Base-by-base conservation (phyloP, 768 basidiomycete genomes). In the Termitomyces sp. region DNA sequence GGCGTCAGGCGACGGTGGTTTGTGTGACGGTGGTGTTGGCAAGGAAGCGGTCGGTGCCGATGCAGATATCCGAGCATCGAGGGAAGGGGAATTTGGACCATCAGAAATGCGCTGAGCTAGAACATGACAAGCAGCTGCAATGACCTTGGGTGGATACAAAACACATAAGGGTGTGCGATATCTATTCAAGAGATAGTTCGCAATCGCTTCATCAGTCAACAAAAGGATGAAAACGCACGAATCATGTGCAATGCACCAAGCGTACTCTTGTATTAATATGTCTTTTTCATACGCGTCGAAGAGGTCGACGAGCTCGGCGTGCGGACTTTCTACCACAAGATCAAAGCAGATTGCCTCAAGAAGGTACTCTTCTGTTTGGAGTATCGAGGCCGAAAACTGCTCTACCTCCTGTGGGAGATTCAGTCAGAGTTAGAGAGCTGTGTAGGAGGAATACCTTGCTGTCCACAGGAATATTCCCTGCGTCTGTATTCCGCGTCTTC, bases 201-300 rank as follows among this genome's bases (percentile, higher is more conserved):
- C 44, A 45, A 51, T 63, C 30, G 21, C 30, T 50, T 57, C 47
- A 59, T 34, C 39, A 21, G 45, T 41, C 46, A 49, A 12, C 40
- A 53, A 54, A 52, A 60, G 21, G 17, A 55, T 49, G 48, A 14
- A 41, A 35, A 79, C 78, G 70, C 57, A 93, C 91, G 91, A 91
- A 74, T 94, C 91, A 70, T 91, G 89, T 14, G 90, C 87, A 50
- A 94, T 76, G 59, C 88, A 89, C 92, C 91, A 94, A 12, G 89
- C 84, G 64, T 82, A 86, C 65, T 91, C 90, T 68, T 88, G 83
- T 35, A 86, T 67, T 34, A 74, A 69, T 19, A 66, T 52, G 35
- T 76, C 78, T 42, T 76, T 74, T 59, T 78, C 77, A 43, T 79
- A 70, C 9, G 76, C 72, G 55, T 85, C 81, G 63, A 91, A 87